Evolutionary conservation across 2,329 filamentous ascomycete genomes (phyloP).

Genomic region (Herpotrichia juniperi): DNA sequence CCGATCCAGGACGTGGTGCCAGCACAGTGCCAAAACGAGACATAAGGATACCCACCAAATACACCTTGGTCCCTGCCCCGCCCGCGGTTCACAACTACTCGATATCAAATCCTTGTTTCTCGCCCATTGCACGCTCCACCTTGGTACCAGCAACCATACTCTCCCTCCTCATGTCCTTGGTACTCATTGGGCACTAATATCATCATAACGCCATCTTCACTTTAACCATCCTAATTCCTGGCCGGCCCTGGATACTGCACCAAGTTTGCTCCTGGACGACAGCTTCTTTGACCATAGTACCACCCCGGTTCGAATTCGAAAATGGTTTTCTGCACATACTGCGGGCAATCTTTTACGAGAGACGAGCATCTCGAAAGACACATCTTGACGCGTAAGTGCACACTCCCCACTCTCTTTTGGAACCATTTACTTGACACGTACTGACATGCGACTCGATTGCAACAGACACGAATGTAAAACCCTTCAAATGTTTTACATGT

Average conservation of each 20-base stretch:
- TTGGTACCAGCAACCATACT: not conserved
- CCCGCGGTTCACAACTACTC: constrained; percentile 15
- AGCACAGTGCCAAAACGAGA: constrained; percentile 10
- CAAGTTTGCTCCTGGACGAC: not conserved
- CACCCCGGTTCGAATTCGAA: constrained; percentile 19
- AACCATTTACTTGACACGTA: not conserved
- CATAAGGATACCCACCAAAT: constrained; percentile 4
- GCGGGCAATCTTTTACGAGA: constrained; percentile 59
- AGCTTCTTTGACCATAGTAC: not conserved
- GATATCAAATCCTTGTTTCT: constrained; percentile 6
- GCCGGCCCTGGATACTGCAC: not conserved
- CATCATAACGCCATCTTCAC: constrained; percentile 13
- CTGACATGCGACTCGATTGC: constrained; percentile 16
- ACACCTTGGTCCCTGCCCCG: constrained; percentile 10
- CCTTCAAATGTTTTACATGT: constrained; percentile 61
- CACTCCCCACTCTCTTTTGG: not conserved
- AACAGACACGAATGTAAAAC: constrained; percentile 62
- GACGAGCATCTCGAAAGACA: constrained; percentile 60
- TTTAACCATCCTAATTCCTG: not conserved
- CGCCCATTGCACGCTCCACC: not conserved
- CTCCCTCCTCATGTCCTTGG: constrained; percentile 16
- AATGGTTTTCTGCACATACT: constrained; percentile 62
- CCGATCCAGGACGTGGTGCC: not conserved
- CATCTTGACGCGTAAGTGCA: constrained; percentile 56
- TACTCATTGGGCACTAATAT: constrained; percentile 14